A percentile compares a stretch with the other conserved stretches of the same genome.
phyloP scores from a whole-genome alignment of 129 eudicot species.

The Artemisia annua region DNA sequence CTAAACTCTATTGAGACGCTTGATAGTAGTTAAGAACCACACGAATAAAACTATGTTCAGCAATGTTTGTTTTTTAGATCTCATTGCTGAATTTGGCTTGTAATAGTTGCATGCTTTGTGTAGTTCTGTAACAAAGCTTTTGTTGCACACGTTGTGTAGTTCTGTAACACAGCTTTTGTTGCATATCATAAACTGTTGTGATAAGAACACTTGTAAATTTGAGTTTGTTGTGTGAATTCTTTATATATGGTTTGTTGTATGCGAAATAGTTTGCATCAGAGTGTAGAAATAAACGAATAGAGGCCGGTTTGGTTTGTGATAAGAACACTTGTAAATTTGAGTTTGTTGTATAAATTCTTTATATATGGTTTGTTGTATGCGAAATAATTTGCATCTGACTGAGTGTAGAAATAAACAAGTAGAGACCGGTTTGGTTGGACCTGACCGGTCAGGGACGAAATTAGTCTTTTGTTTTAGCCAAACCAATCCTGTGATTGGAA shows the following conservation, averaged over 20 bases:
- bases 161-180: slow-evolving; percentile 10
- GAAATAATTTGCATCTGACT: too few species aligned
- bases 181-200: slow-evolving; percentile 7
- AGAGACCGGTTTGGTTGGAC: too few species aligned
- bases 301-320: too few species aligned
- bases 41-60: slow-evolving; percentile 33
- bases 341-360: too few species aligned
- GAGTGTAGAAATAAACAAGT: too few species aligned
- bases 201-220: neutral
- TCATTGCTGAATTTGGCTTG: slow-evolving; percentile 31
- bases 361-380: too few species aligned
- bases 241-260: neutral
- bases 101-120: slow-evolving; percentile 12
- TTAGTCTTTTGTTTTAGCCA: too few species aligned
- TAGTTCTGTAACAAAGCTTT: neutral
- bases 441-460: too few species aligned
- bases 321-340: too few species aligned
- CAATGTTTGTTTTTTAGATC: slow-evolving; percentile 32
- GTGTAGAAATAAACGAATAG: too few species aligned
- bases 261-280: too few species aligned
- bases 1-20: slow-evolving; percentile 16
- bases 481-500: too few species aligned
- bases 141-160: neutral
- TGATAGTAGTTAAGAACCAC: neutral
- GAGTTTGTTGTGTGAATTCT: neutral